A percentile compares a stretch with the other conserved stretches of the same genome.
Conservation (phyloP, 164 flowering plant species). For the Chimonanthus salicifolius region DNA sequence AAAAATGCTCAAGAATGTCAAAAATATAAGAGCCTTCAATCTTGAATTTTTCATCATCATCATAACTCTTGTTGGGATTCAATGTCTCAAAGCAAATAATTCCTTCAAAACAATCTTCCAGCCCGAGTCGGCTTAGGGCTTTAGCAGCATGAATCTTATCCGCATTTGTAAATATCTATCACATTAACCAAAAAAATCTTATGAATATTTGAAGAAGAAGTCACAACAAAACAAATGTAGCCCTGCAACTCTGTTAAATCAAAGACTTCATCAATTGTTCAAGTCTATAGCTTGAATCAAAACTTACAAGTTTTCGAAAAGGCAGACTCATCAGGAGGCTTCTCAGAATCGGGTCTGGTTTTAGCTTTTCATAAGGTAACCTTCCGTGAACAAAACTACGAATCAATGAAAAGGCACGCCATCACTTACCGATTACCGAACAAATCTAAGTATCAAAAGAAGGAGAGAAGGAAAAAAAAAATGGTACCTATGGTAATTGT, state of each 20-base stretch:
- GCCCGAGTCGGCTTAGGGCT: constrained; percentile 61
- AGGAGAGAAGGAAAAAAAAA: neutral
- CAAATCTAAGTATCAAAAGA: neutral
- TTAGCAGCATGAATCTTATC: constrained; percentile 65
- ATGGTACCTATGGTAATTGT: constrained; percentile 76
- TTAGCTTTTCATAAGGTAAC: constrained; percentile 67
- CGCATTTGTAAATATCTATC: constrained; percentile 77
- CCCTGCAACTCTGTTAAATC: neutral
- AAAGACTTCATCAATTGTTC: neutral
- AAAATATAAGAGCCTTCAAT: constrained; percentile 10
- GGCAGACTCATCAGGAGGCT: constrained; percentile 66
- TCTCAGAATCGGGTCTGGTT: constrained; percentile 68
- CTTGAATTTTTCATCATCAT: neutral
- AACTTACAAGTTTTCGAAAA: constrained; percentile 72
- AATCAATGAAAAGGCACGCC: neutral
- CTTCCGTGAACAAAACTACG: constrained; percentile 84
- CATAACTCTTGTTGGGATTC: constrained; percentile 30
- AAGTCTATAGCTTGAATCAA: too few species aligned
- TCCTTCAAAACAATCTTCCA: constrained; percentile 86
- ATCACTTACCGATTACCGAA: neutral
- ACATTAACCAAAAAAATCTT: neutral
- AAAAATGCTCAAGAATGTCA: constrained; percentile 31
- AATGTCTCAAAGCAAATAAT: constrained; percentile 82
- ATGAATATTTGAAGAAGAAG: neutral
- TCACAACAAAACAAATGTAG: neutral